phyloP scores from a whole-genome alignment of 2,329 filamentous ascomycete species.

The Epichloe scottii region DNA sequence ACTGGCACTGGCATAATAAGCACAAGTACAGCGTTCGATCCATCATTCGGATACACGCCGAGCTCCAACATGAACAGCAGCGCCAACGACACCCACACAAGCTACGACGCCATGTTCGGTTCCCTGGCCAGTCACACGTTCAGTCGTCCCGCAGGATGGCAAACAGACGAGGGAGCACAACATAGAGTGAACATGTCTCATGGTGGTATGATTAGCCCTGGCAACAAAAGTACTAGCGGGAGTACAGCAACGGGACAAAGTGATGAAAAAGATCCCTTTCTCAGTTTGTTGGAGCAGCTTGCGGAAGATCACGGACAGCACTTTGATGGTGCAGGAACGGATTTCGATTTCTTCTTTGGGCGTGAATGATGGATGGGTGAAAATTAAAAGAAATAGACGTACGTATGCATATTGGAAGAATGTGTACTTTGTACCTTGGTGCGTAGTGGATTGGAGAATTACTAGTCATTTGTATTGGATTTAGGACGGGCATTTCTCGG shows the following conservation, averaged over 20 bases:
- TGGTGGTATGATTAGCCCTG: conserved; percentile 25
- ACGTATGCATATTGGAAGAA: too few species aligned
- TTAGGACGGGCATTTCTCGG: too few species aligned
- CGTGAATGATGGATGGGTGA: neutral
- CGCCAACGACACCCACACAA: neutral
- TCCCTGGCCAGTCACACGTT: conserved; percentile 40
- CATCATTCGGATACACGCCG: conserved; percentile 25
- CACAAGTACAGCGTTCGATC: conserved; percentile 6
- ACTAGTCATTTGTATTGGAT: too few species aligned
- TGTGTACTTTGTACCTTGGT: too few species aligned
- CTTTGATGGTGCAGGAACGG: conserved; percentile 50
- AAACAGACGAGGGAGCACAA: conserved; percentile 25
- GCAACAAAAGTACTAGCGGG: conserved; percentile 35
- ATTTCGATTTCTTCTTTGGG: conserved; percentile 64
- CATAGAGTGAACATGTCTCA: conserved; percentile 10
- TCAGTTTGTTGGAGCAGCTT: conserved; percentile 67
- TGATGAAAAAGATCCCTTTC: conserved; percentile 69
- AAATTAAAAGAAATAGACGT: too few species aligned
- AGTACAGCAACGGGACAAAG: conserved; percentile 35
- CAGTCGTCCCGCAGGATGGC: conserved; percentile 39
- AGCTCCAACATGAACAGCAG: neutral
- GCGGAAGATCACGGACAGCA: conserved; percentile 60
- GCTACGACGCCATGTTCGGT: conserved; percentile 49
- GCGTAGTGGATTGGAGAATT: too few species aligned
- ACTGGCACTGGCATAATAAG: neutral